Conservation (phyloP, 1,284 basidiomycete genomes). For the Anthracocystis walkeri region DNA sequence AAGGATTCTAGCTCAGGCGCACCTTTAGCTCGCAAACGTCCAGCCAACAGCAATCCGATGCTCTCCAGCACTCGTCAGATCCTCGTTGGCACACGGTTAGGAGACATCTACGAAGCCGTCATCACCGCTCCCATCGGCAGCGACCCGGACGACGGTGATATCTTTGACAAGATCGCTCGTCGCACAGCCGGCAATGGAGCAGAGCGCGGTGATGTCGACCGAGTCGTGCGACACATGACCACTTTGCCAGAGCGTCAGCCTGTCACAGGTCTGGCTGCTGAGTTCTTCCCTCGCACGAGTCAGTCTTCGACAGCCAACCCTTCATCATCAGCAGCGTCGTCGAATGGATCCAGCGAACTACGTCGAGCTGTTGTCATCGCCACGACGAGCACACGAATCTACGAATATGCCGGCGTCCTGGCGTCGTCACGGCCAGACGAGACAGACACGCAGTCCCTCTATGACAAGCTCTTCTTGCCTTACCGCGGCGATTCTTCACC, state of each 20-base stretch:
- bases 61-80: conserved; percentile 77
- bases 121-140: conserved; percentile 74
- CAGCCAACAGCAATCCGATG: conserved; percentile 10
- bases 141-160: conserved; percentile 72
- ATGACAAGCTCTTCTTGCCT: conserved; percentile 62
- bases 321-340: not conserved
- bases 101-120: conserved; percentile 73
- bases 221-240: conserved; percentile 55
- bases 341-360: conserved; percentile 14
- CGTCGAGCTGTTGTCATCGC: conserved; percentile 75
- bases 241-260: conserved; percentile 61
- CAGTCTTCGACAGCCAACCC: conserved; percentile 3
- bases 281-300: conserved; percentile 34
- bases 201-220: conserved; percentile 55
- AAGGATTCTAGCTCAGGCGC: conserved; percentile 3
- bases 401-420: conserved; percentile 83
- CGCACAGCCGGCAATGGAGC: conserved; percentile 56
- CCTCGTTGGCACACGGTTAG: conserved; percentile 79
- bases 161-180: conserved; percentile 66
- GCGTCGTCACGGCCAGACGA: conserved; percentile 74
- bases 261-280: conserved; percentile 57
- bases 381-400: conserved; percentile 88
- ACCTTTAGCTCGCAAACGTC: conserved; percentile 14
- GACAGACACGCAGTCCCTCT: conserved; percentile 72
- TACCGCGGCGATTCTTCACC: conserved; percentile 58